Conservation (phyloP, 2,329 filamentous ascomycete genomes). For the Rhinocladiella mackenziei region DNA sequence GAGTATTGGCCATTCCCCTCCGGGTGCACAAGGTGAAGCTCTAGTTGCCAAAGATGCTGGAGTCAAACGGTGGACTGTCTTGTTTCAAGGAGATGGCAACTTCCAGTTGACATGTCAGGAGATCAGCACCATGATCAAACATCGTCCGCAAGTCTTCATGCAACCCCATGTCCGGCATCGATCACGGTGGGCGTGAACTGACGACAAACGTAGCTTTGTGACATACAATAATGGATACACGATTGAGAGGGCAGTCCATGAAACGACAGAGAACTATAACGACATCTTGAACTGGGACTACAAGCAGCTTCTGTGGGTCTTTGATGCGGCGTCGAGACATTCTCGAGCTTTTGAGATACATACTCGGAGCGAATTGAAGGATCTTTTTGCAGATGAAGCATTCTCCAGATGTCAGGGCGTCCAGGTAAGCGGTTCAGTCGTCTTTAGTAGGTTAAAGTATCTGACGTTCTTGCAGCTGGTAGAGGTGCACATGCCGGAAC, state of each 20-base stretch:
- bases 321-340: background rate
- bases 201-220: too few relatives aligned
- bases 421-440: background rate
- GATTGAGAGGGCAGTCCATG: too few relatives aligned
- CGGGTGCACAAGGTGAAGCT: constrained; percentile 64
- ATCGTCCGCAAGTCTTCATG: constrained; percentile 47
- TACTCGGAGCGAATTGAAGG: background rate
- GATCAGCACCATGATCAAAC: constrained; percentile 71
- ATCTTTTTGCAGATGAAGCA: background rate
- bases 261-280: too few relatives aligned
- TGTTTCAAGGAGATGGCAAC: constrained; percentile 83
- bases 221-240: too few relatives aligned
- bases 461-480: background rate
- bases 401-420: background rate
- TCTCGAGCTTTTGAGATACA: background rate
- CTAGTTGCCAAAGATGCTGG: constrained; percentile 49
- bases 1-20: constrained; percentile 62
- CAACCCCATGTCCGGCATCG: background rate
- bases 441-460: background rate
- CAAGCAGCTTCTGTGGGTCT: constrained; percentile 39
- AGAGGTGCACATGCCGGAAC: background rate
- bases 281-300: too few relatives aligned
- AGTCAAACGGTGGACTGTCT: constrained; percentile 58
- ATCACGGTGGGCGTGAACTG: background rate
- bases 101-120: constrained; percentile 83